Base-by-base conservation (phyloP, 331 rosid genomes). In the Erythrophleum ivorense region DNA sequence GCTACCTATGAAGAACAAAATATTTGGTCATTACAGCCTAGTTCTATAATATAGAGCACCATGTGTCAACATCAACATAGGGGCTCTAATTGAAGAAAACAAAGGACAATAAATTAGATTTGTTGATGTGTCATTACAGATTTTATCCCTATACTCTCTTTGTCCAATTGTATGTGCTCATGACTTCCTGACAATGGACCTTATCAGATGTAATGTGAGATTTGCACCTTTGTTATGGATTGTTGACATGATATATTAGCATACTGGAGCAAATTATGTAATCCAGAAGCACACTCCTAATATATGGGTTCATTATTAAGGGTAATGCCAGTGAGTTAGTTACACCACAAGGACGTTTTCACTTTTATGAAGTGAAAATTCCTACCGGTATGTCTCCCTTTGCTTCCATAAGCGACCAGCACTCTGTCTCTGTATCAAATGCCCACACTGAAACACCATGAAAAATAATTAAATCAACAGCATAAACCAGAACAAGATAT, bases 361-460 rank as follows among this genome's bases (percentile, higher is more conserved):
- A 77, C 29, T 59, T 70, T 70, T 24, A 15, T 59, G 71, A 71
- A 73, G 55, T 2, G 38, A 63, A 55, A 46, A 52, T 31, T 59
- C 81, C 48, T 92, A 94, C 98, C 84, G 98, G 97, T 76, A 89
- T 79, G 75, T 92, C 93, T 63, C 98, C 97, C 86, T 94, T 94
- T 41, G 97, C 91, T 82, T 95, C 98, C 91, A 95, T 54, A 55
- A 84, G 92, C 2, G 97, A 95, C 98, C 98, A 95, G 91, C 97
- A 95, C 84, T 91, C 97, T n/a, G 94, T 86, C 82, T 92, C 97
- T 18, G 91, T 88, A 82, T 95, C 97, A 82, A 95, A 92, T 79
- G 95, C 95, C 97, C 97, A 92, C 62, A 92, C 98, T 95, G 87
- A 80, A 75, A 82, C 31, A 83, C 84, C 83, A 73, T 53, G 50